Base-by-base conservation (phyloP, 1,139 yeast species). In the Kluyveromyces sp. region DNA sequence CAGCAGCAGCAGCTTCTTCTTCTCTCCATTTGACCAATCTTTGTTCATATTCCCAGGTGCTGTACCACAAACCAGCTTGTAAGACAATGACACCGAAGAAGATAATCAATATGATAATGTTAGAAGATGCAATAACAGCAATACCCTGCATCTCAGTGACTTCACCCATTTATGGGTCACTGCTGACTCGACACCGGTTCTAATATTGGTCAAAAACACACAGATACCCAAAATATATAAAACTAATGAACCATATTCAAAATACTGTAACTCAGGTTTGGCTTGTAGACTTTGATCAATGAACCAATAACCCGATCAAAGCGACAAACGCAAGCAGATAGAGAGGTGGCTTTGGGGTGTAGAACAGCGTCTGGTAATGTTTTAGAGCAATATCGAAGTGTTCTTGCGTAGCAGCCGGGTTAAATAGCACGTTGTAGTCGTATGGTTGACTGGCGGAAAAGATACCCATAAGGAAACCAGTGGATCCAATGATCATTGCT, bases 31-130 rank as follows among this genome's bases (percentile, higher is more conserved):
- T 71, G 41, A 66, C 68, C 64, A 79, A 72, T 67, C 85, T 69
- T 57, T 73, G 73, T 48, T 69, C 69, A 62, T 81, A 86, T 51
- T 83, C 89, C 77, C 82, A 77, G 58, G 81, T 83, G 42, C 96
- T 96, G 69, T 85, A 90, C 76, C 86, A 88, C 62, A 92, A 78
- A 27, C 97, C 97, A 44, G 77, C 81, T 71, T 92, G 97, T 55
- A 92, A 74, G 10, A 86, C 75, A 48, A 89, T 68, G 25, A 89
- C 87, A 51, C 97, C 97, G 30, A 79, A 61, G 48, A 90, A 72
- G 25, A 84, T 74, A 50, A 88, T 66, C 25, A 84, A 78, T 53
- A 86, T 73, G 73, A 92, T 83, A 41, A 85, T 77, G 66, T 83
- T 83, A 39, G 95, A 81, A 4, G 97, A 97, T 39, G 95, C 96